Evolutionary conservation across 176 grass and related monocot species (phyloP).

Genomic region (Tillandsia fasciculata): DNA sequence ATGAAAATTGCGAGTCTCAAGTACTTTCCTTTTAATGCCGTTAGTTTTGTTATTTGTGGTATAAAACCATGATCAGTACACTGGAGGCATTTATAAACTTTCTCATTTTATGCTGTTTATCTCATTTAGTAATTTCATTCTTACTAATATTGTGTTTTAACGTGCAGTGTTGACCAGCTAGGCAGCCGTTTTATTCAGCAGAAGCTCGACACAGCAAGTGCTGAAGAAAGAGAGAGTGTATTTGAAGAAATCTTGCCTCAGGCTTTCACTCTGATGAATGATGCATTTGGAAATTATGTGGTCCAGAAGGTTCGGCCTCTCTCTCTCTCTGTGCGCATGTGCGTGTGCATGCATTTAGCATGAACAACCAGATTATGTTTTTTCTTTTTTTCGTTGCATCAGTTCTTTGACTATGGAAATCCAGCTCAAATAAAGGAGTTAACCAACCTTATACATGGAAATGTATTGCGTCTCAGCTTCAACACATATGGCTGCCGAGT

Average conservation of each 20-base stretch:
- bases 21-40: too few relatives aligned
- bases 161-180: constrained; percentile 17
- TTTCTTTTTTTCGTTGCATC: not conserved
- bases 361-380: not conserved
- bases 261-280: constrained; percentile 2
- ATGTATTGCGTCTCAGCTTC: constrained; percentile 26
- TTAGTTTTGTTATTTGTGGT: too few relatives aligned
- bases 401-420: constrained; percentile 50
- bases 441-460: constrained; percentile 20
- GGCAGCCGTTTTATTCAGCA: constrained; percentile 36
- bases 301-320: constrained; percentile 43
- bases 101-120: not conserved
- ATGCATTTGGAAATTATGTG: constrained; percentile 37
- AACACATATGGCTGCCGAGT: constrained; percentile 35
- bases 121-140: not conserved
- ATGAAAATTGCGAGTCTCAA: too few relatives aligned
- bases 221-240: constrained; percentile 28
- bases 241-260: constrained; percentile 27
- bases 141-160: not conserved
- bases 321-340: not conserved
- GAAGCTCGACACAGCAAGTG: constrained; percentile 28
- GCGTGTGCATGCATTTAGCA: too few relatives aligned
- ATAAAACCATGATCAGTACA: too few relatives aligned
- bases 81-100: too few relatives aligned
- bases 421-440: constrained; percentile 22